Evolutionary conservation across 495 filamentous ascomycete species (phyloP), one percentile per base, ranked within the genome.

Genomic region (Aspergillus nidulans): DNA sequence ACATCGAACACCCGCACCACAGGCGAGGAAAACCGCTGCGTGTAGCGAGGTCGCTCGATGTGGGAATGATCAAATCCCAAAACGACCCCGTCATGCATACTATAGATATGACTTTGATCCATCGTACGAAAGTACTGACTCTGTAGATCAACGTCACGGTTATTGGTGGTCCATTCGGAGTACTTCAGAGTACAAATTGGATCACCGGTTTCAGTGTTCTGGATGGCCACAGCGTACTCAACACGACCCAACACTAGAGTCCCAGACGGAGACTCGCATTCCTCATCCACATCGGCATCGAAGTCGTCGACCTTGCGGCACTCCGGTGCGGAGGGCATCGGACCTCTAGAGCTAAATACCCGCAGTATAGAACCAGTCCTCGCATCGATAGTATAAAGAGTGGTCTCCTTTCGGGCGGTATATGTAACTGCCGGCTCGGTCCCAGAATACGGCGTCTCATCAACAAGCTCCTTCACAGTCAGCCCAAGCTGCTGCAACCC

Each of bases 111-210:
- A 39, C 86, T 89, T 53, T 87, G 83, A 67, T 97, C 94, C 75
- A 90, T 88, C 9, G 90, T 89, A 3, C 70, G 70, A 20, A 74
- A 74, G 61, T 97, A 91, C 58, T 97, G 90, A 40, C 81, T 83
- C 57, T 88, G 83, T 15, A 98, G 84, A 68, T 98, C 94, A 52
- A 81, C 82, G 63, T 98, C 92, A 40, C 85, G 88, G 45, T 88
- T 95, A 67, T 98, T 98, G 9, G 92, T 89, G 0, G 84, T 86
- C 94, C 94, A 98, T 67, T 98, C 94, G 20, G 89, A 89, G 68
- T 94, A 98, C 57, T 83, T 95, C 55, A 98, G 81, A 0, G 89
- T 96, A 62, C 90, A 96, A 40, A 97, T 87, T 6, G 80, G 83
- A 55, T 88, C 85, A 0, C 84, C 85, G 3, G 88, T 89, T 56